Conservation (phyloP, 805 yeast genomes). For the Candida tibetensis region DNA sequence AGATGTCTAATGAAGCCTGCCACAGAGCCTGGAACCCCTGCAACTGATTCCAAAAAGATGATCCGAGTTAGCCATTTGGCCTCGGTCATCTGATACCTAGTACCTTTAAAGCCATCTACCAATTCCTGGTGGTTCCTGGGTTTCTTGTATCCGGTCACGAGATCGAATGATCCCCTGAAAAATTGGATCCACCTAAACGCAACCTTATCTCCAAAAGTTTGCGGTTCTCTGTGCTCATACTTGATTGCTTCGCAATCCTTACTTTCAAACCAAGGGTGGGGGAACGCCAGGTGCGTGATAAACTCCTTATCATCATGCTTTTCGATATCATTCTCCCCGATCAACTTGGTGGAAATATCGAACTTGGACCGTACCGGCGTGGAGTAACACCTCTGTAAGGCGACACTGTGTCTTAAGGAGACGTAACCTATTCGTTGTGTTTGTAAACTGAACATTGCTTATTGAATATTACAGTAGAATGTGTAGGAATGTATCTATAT, state of each 20-base stretch:
- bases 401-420: neutral
- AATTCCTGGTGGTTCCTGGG: conserved; percentile 37
- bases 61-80: conserved; percentile 61
- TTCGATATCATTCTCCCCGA: conserved; percentile 16
- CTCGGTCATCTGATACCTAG: conserved; percentile 54
- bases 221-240: conserved; percentile 52
- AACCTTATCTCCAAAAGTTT: conserved; percentile 46
- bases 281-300: conserved; percentile 40
- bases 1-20: conserved; percentile 72
- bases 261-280: conserved; percentile 31
- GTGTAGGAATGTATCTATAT: too few relatives aligned
- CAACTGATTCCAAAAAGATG: conserved; percentile 66
- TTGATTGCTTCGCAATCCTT: conserved; percentile 37
- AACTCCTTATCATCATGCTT: conserved; percentile 32
- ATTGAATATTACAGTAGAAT: too few relatives aligned
- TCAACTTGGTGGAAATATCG: conserved; percentile 26
- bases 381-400: neutral
- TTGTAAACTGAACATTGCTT: neutral
- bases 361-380: conserved; percentile 6
- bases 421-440: neutral
- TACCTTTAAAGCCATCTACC: conserved; percentile 30
- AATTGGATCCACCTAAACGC: conserved; percentile 47
- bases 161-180: conserved; percentile 54
- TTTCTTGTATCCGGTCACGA: conserved; percentile 62
- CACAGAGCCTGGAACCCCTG: conserved; percentile 80